Conservation (phyloP, 164 flowering plant genomes). For the Warburgia ugandensis region DNA sequence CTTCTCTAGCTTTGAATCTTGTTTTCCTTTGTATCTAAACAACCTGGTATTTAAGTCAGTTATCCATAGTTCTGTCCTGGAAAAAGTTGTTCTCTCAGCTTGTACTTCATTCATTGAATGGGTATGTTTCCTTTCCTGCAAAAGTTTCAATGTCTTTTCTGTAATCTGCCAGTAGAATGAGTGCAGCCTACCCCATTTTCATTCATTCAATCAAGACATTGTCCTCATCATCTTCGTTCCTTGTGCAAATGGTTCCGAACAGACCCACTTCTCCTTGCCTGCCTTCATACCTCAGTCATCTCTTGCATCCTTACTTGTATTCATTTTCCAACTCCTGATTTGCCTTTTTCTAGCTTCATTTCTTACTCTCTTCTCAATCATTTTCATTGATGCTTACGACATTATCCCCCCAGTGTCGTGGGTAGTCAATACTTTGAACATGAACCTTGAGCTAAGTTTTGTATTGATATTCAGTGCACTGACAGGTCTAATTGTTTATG, state of each 20-base stretch:
- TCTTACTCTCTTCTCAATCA: slow-evolving; percentile 20
- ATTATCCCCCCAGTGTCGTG: not conserved
- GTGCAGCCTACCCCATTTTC: slow-evolving; percentile 30
- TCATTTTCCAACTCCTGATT: slow-evolving; percentile 9
- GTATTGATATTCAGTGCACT: slow-evolving; percentile 10
- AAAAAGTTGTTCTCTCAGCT: no score
- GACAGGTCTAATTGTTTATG: slow-evolving; percentile 6
- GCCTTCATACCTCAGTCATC: slow-evolving; percentile 29
- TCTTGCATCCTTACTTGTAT: slow-evolving; percentile 16
- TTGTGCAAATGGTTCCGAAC: slow-evolving; percentile 23
- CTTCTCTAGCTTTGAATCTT: no score
- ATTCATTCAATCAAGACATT: not conserved
- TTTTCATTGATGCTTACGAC: slow-evolving; percentile 15
- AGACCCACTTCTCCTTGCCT: slow-evolving; percentile 29
- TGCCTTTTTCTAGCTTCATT: slow-evolving; percentile 18
- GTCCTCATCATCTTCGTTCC: not conserved
- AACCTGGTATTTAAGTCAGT: no score
- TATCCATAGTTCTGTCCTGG: no score
- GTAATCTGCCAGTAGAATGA: slow-evolving; percentile 12
- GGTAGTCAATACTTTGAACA: slow-evolving; percentile 5
- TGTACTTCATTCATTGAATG: no score
- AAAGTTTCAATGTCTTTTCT: no score
- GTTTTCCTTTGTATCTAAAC: no score
- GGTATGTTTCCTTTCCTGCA: no score
- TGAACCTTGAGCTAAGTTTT: slow-evolving; percentile 27